Evolutionary conservation across 1,139 yeast species (phyloP), one percentile per base, ranked within the genome.

Genomic region (Nakaseomyces nivariensis): DNA sequence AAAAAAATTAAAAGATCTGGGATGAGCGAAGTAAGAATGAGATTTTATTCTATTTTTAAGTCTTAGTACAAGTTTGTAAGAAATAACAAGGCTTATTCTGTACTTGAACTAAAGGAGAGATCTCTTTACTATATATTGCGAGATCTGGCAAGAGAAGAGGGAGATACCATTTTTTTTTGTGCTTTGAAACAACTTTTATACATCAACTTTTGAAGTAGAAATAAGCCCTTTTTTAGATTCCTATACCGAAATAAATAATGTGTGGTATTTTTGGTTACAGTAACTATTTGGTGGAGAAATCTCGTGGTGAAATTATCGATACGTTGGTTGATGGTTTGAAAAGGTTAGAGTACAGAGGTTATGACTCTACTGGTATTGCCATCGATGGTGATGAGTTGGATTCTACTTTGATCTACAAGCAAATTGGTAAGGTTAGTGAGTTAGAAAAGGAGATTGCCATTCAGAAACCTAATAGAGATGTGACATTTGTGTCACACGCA

Each of bases 191-290:
- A 17, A 17, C 22, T 17, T 17, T 17, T 17, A 17, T 17, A 17
- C 22, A 17, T 3, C 3, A 3, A 17, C 22, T 17, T 17, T 17
- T 17, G 22, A 17, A 17, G 22, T 17, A 17, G 22, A 17, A 11
- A 11, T 34, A 34, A 29, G 31, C 31, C 31, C 31, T 7, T 29
- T 29, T 37, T 17, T 37, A 4, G 40, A 34, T 34, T 34, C n/a
- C 37, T 13, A 6, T n/a, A 6, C 11, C 8, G 37, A 29, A 2
- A 29, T 29, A 33, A n/a, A 52, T 29, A 31, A 72, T 72, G 76
- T 72, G 99, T 79, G 99, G 99, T 68, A 94, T 94, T 69, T 94
- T 94, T 71, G 99, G 98, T 59, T 94, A 94, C 73, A 89, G 94
- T 62, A 94, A 94, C 77, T 94, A 86, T 71, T 78, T 92, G 66